phyloP scores from a whole-genome alignment of 495 filamentous ascomycete genomes.

The Endocarpon pusillum region DNA sequence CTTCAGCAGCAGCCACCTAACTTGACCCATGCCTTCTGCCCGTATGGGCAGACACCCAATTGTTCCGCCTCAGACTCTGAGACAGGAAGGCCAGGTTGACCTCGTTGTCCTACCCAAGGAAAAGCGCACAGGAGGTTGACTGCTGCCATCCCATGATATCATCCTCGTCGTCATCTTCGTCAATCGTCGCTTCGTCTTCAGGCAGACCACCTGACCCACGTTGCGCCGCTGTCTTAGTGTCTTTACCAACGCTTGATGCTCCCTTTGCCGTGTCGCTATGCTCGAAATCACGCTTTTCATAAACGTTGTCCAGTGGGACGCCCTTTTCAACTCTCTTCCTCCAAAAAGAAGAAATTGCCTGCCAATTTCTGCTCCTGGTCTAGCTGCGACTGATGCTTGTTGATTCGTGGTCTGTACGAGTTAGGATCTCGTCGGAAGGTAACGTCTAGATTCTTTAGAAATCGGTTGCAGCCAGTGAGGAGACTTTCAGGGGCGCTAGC shows the following conservation, averaged over 20 bases:
- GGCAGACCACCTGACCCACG: constrained; percentile 13
- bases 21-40: constrained; percentile 33
- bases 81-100: constrained; percentile 4
- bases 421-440: constrained; percentile 96
- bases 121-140: constrained; percentile 20
- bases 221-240: constrained; percentile 17
- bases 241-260: constrained; percentile 29
- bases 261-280: constrained; percentile 21
- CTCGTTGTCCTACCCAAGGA: constrained; percentile 7
- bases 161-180: constrained; percentile 37
- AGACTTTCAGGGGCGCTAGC: constrained; percentile 84
- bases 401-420: constrained; percentile 92
- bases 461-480: constrained; percentile 90
- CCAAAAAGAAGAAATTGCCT: constrained; percentile 95
- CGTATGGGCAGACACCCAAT: too few relatives aligned
- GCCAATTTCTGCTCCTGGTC: constrained; percentile 91
- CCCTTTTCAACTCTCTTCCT: constrained; percentile 70
- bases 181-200: constrained; percentile 26
- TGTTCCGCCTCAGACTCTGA: constrained; percentile 2
- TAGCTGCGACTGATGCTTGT: constrained; percentile 86
- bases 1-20: constrained; percentile 23
- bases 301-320: constrained; percentile 27
- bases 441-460: constrained; percentile 88
- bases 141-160: constrained; percentile 20
- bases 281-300: constrained; percentile 19